Evolutionary conservation across 2,329 filamentous ascomycete species (phyloP), one percentile per base, ranked within the genome.

Genomic region (Ilyonectria destructans): DNA sequence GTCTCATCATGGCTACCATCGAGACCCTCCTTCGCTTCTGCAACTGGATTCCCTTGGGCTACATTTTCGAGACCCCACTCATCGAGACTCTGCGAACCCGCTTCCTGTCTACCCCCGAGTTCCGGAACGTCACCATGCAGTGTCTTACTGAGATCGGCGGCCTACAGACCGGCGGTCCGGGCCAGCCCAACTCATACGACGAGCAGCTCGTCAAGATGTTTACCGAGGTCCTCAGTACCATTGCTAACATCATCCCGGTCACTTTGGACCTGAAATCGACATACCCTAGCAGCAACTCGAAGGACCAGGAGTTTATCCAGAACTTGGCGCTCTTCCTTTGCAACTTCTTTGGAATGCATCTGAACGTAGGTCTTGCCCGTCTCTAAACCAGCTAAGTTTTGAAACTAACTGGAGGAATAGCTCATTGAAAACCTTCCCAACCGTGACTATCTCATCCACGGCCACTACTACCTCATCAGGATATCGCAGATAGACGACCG

Each of bases 161-260:
- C 68, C 86, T 99, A 69, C 94, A 97, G 79, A 96, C 96, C 29
- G 94, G 93, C 15, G 89, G 85, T 77, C 91, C 84, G 73, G 91
- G 83, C 80, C 88, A 90, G 74, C 83, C 88, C 17, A 88, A 90
- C 77, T 91, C 92, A 31, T 99, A 98, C 79, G 94, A 98, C 76
- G 96, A 99, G 80, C 96, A 97, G 84, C 89, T 99, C 52, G 92
- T 98, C 60, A 92, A 96, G 80, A 98, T 99, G 96, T 99, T 99
- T 83, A 98, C 96, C 49, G 96, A 98, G 80, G 96, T 96, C 23
- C 84, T 99, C 74, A 97, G 93, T 12, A 95, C 93, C 37, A 97
- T 99, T 76, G 92, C 96, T 21, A 94, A 92, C 77, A 97, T 97
- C 75, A 97, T 99, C 58, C 96, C 97, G 4, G 86, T 98, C 48